Base-by-base conservation (phyloP, 2,329 filamentous ascomycete species). In the Calonectria crousiana region DNA sequence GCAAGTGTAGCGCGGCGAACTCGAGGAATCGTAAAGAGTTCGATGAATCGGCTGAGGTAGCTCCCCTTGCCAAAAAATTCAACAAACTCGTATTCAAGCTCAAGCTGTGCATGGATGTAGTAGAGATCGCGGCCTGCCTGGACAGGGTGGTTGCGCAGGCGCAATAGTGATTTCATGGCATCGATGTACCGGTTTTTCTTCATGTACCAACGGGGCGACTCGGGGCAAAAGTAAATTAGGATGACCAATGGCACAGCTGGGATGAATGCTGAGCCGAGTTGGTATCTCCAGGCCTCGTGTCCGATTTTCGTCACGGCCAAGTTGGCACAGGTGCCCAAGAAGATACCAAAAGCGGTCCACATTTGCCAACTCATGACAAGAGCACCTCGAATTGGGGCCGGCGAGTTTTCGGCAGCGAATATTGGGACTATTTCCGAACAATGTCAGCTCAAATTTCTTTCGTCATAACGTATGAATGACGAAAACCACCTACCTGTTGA, bases 291-390 rank as follows among this genome's bases (percentile, higher is more conserved):
- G 9, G 90, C 87, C 23, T 85, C 78, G 3, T 70, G 52, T 23
- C 81, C 81, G 16, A 86, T 77, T 28, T 78, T 81, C 30, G 78
- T 81, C 28, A 83, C 81, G 82, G 90, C 83, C 87, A 91, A 83
- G 87, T 93, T 92, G 74, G 89, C 89, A 66, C 88, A 90, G 67
- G 90, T 93, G 36, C 92, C 92, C 20, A 92, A 84, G 77, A 91
- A 88, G 76, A 92, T 92, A 58, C 91, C 91, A 79, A 92, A 90
- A 2, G 89, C 89, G 3, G 89, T 92, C 90, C 92, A 93, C 83
- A 93, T 86, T 84, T 96, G 86, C 94, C 94, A 96, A 75, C 92
- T 92, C 94, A 96, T 96, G 76, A 96, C 94, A 23, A 97, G 87
- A 10, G 93, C 94, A 76, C 94, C 93, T 81, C 94, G 91, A 69